Conservation (phyloP, 805 yeast genomes). For the Komagataella populi region DNA sequence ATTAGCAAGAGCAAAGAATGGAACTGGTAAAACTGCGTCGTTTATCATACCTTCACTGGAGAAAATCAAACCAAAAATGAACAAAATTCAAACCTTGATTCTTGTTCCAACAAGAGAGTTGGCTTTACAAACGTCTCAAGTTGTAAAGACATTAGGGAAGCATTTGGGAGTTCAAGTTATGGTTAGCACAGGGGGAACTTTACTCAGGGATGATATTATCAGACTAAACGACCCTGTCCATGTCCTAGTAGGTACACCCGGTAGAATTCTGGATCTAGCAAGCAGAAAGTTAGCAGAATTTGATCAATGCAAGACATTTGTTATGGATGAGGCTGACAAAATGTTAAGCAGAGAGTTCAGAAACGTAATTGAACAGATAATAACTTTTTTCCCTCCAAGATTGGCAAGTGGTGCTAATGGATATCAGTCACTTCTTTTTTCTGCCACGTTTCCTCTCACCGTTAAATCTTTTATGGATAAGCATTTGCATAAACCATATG, state of each 20-base stretch:
- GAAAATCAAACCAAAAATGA: slow-evolving; percentile 69
- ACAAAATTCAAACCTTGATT: slow-evolving; percentile 82
- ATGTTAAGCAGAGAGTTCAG: slow-evolving; percentile 87
- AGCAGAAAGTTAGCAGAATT: slow-evolving; percentile 79
- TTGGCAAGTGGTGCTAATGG: slow-evolving; percentile 23
- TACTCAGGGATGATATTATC: slow-evolving; percentile 83
- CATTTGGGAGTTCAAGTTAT: slow-evolving; percentile 86
- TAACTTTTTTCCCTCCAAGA: slow-evolving; percentile 57
- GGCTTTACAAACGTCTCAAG: slow-evolving; percentile 95
- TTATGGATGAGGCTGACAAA: slow-evolving; percentile 99
- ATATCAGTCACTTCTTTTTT: slow-evolving; percentile 77
- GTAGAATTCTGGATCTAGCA: slow-evolving; percentile 91
- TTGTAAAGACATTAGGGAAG: slow-evolving; percentile 88
- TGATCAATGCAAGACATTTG: slow-evolving; percentile 72
- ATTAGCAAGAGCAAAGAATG: slow-evolving; percentile 95
- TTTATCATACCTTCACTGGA: slow-evolving; percentile 90
- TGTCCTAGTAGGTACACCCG: slow-evolving; percentile 93
- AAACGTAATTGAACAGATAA: slow-evolving; percentile 73
- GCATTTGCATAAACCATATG: slow-evolving; percentile 84
- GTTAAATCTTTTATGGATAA: slow-evolving; percentile 88
- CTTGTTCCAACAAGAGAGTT: slow-evolving; percentile 96
- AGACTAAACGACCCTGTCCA: slow-evolving; percentile 91
- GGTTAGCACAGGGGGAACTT: slow-evolving; percentile 98
- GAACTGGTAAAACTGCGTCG: slow-evolving; percentile 98
- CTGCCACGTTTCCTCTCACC: slow-evolving; percentile 93